A percentile compares a stretch with the other conserved stretches of the same genome.
These are phyloP conservation scores for Globisporangium nagaii DNA, from an alignment of 352 stramenopile species.

Conservation along the genomic window DNA sequence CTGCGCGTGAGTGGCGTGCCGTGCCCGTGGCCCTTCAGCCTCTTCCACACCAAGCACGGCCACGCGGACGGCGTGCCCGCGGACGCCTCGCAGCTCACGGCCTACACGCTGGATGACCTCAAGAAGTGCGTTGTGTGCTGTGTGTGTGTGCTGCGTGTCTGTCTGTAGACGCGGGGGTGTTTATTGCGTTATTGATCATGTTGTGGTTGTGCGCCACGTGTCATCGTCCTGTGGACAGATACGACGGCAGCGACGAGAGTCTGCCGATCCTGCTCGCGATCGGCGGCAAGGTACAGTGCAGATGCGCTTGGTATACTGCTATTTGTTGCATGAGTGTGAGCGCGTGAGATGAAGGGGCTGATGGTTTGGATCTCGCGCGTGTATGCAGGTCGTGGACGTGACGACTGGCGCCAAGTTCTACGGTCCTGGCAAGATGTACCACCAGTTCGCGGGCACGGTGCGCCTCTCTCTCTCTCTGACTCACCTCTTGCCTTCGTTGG, in stretches of 20 bases:
- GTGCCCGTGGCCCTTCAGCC: conserved; percentile 67
- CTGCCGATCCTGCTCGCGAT: conserved; percentile 66
- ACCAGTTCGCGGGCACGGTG: conserved; percentile 69
- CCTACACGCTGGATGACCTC: conserved; percentile 64
- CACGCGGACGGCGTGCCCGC: conserved; percentile 15
- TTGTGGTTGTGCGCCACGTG: conserved; percentile 5
- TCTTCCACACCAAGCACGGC: conserved; percentile 25
- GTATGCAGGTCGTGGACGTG: conserved; percentile 56
- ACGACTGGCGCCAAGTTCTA: conserved; percentile 73
- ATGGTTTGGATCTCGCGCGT: not conserved
- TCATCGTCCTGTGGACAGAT: conserved; percentile 38
- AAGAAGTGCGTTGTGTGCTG: conserved; percentile 22
- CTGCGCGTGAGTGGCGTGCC: conserved; percentile 38
- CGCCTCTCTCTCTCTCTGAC: not conserved
- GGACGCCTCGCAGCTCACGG: conserved; percentile 22
- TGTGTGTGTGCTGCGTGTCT: not conserved
- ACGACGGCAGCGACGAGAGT: conserved; percentile 59
- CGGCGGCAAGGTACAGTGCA: conserved; percentile 50
- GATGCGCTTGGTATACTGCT: too few species aligned
- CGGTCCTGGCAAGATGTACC: conserved; percentile 60
- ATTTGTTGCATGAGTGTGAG: not conserved
- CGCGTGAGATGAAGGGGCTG: conserved; percentile 1
- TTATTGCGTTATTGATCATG: too few species aligned
- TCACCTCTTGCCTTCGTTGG: not conserved
- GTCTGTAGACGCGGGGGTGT: not conserved